Percentiles rank a stretch among this genome's conserved stretches.
phyloP scores from a whole-genome alignment of 768 basidiomycete genomes.

The Trametes punicea region DNA sequence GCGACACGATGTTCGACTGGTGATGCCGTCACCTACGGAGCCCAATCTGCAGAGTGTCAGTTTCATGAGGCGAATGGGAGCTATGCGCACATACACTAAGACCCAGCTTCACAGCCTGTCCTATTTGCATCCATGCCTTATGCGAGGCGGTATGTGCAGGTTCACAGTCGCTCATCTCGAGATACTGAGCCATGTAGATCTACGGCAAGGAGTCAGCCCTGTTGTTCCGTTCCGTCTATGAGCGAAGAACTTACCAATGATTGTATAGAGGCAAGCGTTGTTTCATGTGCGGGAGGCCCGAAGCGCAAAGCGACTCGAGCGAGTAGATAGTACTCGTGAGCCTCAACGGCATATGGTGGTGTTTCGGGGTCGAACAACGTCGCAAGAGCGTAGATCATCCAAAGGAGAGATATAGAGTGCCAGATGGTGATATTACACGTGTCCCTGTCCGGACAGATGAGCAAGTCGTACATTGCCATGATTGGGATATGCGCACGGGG shows the following conservation, averaged over 20 bases:
- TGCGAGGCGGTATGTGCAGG: constrained; percentile 40
- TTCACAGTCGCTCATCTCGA: constrained; percentile 54
- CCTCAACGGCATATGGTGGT: constrained; percentile 48
- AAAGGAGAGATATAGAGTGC: constrained; percentile 61
- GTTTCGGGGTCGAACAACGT: constrained; percentile 53
- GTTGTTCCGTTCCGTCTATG: too few species aligned
- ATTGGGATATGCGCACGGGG: constrained; percentile 33
- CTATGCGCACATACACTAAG: constrained; percentile 62
- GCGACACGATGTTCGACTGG: not conserved
- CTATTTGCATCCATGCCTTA: constrained; percentile 54
- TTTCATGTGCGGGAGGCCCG: constrained; percentile 43
- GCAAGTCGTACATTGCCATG: too few species aligned
- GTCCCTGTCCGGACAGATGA: constrained; percentile 6
- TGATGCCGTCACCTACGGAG: constrained; percentile 36
- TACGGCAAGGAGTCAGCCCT: constrained; percentile 17
- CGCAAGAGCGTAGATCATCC: constrained; percentile 63
- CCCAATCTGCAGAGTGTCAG: constrained; percentile 40
- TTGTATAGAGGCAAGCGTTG: constrained; percentile 55
- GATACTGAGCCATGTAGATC: constrained; percentile 45
- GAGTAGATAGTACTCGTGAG: constrained; percentile 61
- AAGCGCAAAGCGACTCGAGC: constrained; percentile 51
- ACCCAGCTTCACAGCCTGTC: constrained; percentile 55
- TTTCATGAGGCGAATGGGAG: not conserved
- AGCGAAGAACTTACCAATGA: constrained; percentile 43
- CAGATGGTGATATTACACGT: constrained; percentile 33